Evolutionary conservation across 768 basidiomycete species (phyloP).

Genomic region (Tricholoma sp.): DNA sequence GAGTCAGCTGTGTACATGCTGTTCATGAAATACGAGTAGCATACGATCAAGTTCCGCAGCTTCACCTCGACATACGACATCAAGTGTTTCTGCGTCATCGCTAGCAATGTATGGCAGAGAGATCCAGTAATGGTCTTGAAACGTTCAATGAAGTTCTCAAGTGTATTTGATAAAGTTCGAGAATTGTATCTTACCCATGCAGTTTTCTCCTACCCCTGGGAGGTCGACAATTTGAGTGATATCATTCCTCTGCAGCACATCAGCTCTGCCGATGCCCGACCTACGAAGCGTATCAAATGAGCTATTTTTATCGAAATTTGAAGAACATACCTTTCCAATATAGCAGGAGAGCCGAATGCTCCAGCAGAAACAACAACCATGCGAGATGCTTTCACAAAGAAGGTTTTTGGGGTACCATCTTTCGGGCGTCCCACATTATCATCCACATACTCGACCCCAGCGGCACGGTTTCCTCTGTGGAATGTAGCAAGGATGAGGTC

Average conservation of each 20-base stretch:
- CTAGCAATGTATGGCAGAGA: constrained; percentile 37
- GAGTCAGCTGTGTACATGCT: not conserved
- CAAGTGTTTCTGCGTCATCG: constrained; percentile 45
- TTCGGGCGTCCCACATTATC: constrained; percentile 23
- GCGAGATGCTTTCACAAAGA: constrained; percentile 31
- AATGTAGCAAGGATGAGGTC: not conserved
- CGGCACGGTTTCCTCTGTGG: constrained; percentile 33
- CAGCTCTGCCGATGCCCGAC: constrained; percentile 61
- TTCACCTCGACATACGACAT: constrained; percentile 37
- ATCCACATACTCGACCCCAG: constrained; percentile 49
- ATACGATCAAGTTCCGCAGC: constrained; percentile 35
- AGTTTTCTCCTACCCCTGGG: constrained; percentile 77
- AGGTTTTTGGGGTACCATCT: constrained; percentile 11
- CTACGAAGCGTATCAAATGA: constrained; percentile 5
- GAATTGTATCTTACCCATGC: constrained; percentile 32
- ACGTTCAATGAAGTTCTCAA: not conserved
- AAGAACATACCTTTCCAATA: constrained; percentile 41
- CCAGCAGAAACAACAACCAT: constrained; percentile 49
- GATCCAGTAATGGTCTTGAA: constrained; percentile 36
- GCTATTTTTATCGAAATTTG: not conserved
- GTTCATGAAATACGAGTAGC: constrained; percentile 7
- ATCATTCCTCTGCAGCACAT: constrained; percentile 40
- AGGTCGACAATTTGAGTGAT: constrained; percentile 55
- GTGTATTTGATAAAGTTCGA: not conserved
- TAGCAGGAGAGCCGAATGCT: constrained; percentile 50